Percentiles rank a stretch among this genome's conserved stretches.
Evolutionary conservation across 73 alveolate genomes (phyloP).

Genomic region (Symbiodinium natans): DNA sequence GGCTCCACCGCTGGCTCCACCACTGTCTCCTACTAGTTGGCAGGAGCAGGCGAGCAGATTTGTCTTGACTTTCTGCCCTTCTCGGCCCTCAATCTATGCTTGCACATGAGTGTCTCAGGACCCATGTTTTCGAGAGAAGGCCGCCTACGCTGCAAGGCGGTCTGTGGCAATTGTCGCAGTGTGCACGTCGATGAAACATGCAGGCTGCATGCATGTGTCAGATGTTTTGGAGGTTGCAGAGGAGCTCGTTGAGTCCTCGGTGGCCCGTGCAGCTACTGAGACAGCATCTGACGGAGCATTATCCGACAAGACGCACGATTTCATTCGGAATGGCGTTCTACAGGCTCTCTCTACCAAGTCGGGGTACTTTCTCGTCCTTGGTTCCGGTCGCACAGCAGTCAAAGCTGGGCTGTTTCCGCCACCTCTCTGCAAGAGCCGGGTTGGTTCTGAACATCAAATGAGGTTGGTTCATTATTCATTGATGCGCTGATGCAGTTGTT

Average conservation of each 20-base stretch:
- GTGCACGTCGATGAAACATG: too few relatives aligned
- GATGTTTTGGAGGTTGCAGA: background rate
- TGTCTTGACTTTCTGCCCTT: too few relatives aligned
- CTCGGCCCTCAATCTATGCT: too few relatives aligned
- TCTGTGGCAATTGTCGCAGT: too few relatives aligned
- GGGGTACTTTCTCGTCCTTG: constrained; percentile 7
- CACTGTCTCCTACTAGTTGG: background rate
- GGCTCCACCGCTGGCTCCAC: too few relatives aligned
- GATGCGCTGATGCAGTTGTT: too few relatives aligned
- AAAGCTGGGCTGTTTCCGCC: background rate
- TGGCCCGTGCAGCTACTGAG: background rate
- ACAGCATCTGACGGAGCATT: background rate
- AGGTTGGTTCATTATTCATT: too few relatives aligned
- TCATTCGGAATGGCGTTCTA: too few relatives aligned
- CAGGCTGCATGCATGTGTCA: background rate
- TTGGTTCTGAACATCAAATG: background rate
- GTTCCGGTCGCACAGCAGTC: background rate
- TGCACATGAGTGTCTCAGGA: background rate
- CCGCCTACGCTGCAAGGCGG: background rate
- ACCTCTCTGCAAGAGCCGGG: background rate
- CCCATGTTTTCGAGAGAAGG: background rate
- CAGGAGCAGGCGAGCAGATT: background rate
- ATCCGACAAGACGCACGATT: too few relatives aligned
- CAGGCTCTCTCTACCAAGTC: background rate
- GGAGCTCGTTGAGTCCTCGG: background rate